These are phyloP conservation scores for Paracorniculantispora psalliotae DNA, from an alignment of 2,329 filamentous ascomycete genomes.

Conservation along the genomic window DNA sequence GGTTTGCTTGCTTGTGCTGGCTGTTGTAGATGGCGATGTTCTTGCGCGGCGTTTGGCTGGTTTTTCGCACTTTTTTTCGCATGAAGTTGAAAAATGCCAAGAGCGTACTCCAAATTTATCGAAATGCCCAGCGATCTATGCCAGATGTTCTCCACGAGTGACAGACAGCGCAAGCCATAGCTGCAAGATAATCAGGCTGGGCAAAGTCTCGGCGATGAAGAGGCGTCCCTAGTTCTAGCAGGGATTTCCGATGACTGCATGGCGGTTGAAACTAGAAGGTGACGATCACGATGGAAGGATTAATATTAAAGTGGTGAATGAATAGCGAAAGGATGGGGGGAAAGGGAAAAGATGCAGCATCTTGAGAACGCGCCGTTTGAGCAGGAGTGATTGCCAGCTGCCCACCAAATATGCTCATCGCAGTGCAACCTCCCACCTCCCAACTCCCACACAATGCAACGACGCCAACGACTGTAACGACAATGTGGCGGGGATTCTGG, in stretches of 20 bases:
- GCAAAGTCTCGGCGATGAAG: conserved; percentile 6
- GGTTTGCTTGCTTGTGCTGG: background rate
- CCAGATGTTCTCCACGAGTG: conserved; percentile 6
- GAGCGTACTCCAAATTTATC: background rate
- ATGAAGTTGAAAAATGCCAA: conserved; percentile 1
- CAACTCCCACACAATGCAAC: background rate
- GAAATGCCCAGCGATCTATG: conserved; percentile 10
- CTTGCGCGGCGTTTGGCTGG: background rate
- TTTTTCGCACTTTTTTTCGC: background rate
- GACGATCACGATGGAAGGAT: background rate
- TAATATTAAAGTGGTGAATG: background rate
- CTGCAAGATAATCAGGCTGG: conserved; percentile 2
- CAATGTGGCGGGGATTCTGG: background rate
- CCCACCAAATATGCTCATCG: background rate
- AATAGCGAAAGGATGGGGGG: background rate
- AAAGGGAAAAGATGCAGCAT: background rate
- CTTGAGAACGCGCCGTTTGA: conserved; percentile 1
- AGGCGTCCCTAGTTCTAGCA: background rate
- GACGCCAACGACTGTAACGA: background rate
- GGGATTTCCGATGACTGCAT: background rate
- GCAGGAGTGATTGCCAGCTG: background rate
- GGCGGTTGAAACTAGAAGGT: background rate
- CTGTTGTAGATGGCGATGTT: background rate
- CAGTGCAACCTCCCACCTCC: background rate
- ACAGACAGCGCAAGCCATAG: background rate